Conservation (phyloP, 2,329 filamentous ascomycete species). For the Curvularia sp. region DNA sequence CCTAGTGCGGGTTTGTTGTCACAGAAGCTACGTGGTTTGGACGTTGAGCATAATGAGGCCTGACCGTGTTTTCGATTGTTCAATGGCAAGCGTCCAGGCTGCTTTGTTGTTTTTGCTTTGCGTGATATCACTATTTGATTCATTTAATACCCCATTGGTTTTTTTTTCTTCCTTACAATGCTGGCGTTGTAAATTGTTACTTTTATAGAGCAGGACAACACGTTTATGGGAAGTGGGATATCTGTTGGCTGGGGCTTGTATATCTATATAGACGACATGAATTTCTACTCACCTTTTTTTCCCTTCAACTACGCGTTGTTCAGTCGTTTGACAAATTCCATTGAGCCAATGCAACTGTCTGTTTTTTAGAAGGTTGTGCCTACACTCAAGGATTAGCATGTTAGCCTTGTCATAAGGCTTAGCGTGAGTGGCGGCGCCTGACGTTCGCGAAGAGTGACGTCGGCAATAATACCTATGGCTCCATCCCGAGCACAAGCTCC, state of each 20-base stretch:
- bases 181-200: background rate
- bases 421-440: slow-evolving; percentile 9
- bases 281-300: slow-evolving; percentile 2
- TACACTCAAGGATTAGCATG: background rate
- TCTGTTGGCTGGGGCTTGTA: background rate
- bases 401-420: slow-evolving; percentile 9
- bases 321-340: background rate
- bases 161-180: background rate
- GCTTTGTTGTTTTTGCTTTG: background rate
- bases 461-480: slow-evolving; percentile 25
- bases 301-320: background rate
- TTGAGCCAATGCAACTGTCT: background rate
- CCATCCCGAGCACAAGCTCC: slow-evolving; percentile 29
- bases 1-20: slow-evolving; percentile 74
- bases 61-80: background rate
- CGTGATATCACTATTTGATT: background rate
- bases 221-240: too few species aligned
- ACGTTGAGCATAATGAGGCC: slow-evolving; percentile 51
- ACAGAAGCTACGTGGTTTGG: slow-evolving; percentile 70
- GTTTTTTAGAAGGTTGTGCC: background rate
- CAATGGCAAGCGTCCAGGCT: background rate
- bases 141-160: slow-evolving; percentile 8
- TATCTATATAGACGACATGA: background rate
- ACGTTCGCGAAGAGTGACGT: slow-evolving; percentile 32
- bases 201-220: background rate